Evolutionary conservation across 805 yeast species (phyloP).

Genomic region (Metschnikowia aberdeeniae): DNA sequence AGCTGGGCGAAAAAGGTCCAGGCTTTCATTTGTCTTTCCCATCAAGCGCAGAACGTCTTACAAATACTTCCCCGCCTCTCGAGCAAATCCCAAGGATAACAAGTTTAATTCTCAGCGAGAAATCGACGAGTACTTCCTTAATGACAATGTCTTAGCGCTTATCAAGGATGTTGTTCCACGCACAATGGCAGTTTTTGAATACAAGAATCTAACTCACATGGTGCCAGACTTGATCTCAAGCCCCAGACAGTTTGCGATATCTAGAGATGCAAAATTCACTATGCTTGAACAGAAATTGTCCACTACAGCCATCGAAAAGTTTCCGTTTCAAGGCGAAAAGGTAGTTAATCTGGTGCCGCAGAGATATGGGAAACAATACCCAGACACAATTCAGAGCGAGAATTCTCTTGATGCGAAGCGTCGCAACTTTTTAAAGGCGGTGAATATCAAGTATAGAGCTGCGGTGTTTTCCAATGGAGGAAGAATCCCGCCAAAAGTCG

Average conservation of each 20-base stretch:
- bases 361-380: neutral
- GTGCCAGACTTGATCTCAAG: conserved; percentile 11
- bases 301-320: neutral
- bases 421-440: conserved; percentile 15
- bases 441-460: conserved; percentile 26
- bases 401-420: conserved; percentile 9
- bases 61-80: conserved; percentile 18
- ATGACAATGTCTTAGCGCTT: conserved; percentile 19
- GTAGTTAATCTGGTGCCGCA: neutral
- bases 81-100: conserved; percentile 16
- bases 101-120: conserved; percentile 18
- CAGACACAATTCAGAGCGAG: neutral
- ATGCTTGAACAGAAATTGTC: neutral
- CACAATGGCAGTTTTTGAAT: conserved; percentile 25
- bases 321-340: conserved; percentile 3
- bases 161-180: conserved; percentile 28
- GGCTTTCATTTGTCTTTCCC: conserved; percentile 27
- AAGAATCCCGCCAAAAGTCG: conserved; percentile 25
- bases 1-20: neutral
- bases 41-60: conserved; percentile 34
- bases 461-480: conserved; percentile 22
- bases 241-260: conserved; percentile 8
- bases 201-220: conserved; percentile 13
- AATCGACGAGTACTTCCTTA: conserved; percentile 15
- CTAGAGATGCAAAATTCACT: conserved; percentile 9